Evolutionary conservation across 108 stramenopile genomes (phyloP).

Genomic region (Asterionellopsis glacialis): DNA sequence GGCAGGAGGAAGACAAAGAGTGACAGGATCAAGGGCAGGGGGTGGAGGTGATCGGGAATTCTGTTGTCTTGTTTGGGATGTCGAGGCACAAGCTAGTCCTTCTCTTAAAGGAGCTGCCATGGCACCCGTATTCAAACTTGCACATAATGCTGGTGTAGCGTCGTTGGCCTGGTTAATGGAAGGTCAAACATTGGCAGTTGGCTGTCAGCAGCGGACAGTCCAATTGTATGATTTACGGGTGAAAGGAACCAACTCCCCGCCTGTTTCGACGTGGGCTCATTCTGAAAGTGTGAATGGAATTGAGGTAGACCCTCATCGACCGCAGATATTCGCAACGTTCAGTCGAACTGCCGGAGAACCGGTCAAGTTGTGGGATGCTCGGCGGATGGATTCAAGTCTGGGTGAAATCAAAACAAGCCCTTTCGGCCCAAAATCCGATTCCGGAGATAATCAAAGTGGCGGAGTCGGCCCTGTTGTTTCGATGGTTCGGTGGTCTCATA

Average conservation of each 20-base stretch:
- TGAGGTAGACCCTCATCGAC: constrained; percentile 43
- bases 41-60: constrained; percentile 63
- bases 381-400: constrained; percentile 54
- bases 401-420: constrained; percentile 49
- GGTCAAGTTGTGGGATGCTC: constrained; percentile 69
- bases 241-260: constrained; percentile 46
- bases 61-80: constrained; percentile 69
- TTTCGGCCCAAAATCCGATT: not conserved
- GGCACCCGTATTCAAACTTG: constrained; percentile 35
- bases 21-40: constrained; percentile 12
- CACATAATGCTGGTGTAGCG: constrained; percentile 61
- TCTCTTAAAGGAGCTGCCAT: constrained; percentile 10
- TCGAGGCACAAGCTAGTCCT: constrained; percentile 16
- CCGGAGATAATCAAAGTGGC: not conserved
- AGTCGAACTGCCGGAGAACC: constrained; percentile 42
- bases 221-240: constrained; percentile 74
- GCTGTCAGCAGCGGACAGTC: constrained; percentile 38
- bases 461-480: constrained; percentile 1
- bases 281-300: constrained; percentile 72
- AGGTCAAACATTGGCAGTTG: constrained; percentile 69
- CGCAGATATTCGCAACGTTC: constrained; percentile 48
- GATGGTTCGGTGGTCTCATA: constrained; percentile 40
- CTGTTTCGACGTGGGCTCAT: constrained; percentile 55
- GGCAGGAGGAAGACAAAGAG: not conserved
- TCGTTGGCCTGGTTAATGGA: constrained; percentile 61